phyloP scores from a whole-genome alignment of 1,284 basidiomycete genomes.

The Fomitopsis palustris region DNA sequence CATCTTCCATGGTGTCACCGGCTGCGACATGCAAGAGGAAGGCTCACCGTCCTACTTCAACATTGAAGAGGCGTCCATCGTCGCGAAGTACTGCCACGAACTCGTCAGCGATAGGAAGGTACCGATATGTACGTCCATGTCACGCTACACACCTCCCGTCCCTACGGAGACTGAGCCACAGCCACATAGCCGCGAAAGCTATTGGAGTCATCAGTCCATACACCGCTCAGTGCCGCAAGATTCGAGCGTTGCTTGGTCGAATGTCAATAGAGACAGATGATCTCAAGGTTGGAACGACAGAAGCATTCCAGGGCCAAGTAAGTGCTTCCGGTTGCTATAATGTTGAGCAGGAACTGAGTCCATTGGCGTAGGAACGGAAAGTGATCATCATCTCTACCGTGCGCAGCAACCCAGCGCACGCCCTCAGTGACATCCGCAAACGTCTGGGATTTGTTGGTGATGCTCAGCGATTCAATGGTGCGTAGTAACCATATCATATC shows the following conservation, averaged over 20 bases:
- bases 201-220: constrained; percentile 60
- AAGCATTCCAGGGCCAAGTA: constrained; percentile 63
- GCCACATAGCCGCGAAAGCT: constrained; percentile 20
- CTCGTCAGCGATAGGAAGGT: constrained; percentile 17
- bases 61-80: constrained; percentile 38
- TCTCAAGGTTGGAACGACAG: constrained; percentile 55
- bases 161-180: neutral
- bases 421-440: constrained; percentile 37
- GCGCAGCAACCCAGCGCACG: constrained; percentile 35
- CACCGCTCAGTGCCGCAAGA: constrained; percentile 47
- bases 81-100: constrained; percentile 34
- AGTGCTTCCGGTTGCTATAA: constrained; percentile 10
- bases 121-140: constrained; percentile 10
- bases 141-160: neutral
- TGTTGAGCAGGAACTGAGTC: neutral
- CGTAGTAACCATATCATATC: neutral
- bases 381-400: constrained; percentile 46
- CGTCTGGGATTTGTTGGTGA: constrained; percentile 45
- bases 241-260: constrained; percentile 34
- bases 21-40: constrained; percentile 40
- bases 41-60: constrained; percentile 48
- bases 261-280: constrained; percentile 24
- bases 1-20: constrained; percentile 43
- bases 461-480: constrained; percentile 44
- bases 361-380: constrained; percentile 34